Conservation (phyloP, 108 stramenopile genomes). For the Stephanodiscus triporus region DNA sequence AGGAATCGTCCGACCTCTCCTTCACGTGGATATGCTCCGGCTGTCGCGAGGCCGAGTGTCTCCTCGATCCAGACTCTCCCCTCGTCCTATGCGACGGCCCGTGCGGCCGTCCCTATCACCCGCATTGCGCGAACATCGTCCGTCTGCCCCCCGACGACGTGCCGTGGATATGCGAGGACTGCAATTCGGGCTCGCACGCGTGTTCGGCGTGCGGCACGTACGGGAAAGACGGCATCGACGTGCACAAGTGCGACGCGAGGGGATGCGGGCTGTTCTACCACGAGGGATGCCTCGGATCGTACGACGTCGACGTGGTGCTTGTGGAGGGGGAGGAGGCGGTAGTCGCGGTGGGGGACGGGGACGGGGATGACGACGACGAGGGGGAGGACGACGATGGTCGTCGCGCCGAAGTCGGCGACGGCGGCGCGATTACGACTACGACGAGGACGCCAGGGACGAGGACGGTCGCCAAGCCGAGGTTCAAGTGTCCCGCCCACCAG, state of each 20-base stretch:
- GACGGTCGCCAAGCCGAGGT: constrained; percentile 46
- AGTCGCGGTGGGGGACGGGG: neutral
- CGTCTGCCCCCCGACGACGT: constrained; percentile 60
- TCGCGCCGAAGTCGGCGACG: neutral
- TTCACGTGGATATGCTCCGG: constrained; percentile 76
- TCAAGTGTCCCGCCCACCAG: constrained; percentile 87
- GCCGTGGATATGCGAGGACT: constrained; percentile 75
- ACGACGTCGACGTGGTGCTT: constrained; percentile 48
- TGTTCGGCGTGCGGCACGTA: constrained; percentile 73
- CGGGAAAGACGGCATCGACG: constrained; percentile 66
- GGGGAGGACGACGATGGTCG: neutral
- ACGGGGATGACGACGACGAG: constrained; percentile 35
- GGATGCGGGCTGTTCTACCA: constrained; percentile 78
- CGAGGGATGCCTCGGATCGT: constrained; percentile 60
- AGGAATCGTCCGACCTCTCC: constrained; percentile 19
- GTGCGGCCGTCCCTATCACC: constrained; percentile 77
- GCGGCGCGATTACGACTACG: neutral
- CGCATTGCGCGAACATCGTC: constrained; percentile 71
- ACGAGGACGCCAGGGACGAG: constrained; percentile 6
- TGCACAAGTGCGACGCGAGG: constrained; percentile 57
- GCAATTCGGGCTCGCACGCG: constrained; percentile 48
- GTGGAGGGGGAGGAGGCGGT: constrained; percentile 13
- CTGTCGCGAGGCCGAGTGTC: constrained; percentile 60
- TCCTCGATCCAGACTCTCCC: constrained; percentile 37
- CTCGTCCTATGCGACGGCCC: constrained; percentile 73